Evolutionary conservation across 2,329 filamentous ascomycete genomes (phyloP).

Genomic region (Rhexocercosporidium sp.): DNA sequence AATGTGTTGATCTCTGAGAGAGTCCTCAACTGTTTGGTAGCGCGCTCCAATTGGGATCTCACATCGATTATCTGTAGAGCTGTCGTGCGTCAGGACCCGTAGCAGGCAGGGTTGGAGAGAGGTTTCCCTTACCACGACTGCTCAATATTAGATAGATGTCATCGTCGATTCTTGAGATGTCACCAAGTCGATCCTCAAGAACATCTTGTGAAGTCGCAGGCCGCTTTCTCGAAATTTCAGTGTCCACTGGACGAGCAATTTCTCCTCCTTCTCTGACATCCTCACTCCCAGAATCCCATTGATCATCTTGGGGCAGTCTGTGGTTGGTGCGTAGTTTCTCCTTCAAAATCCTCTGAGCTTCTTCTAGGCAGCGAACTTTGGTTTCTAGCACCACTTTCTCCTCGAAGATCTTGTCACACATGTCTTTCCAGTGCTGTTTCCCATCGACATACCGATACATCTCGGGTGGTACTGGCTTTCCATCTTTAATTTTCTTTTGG

Average conservation of each 20-base stretch:
- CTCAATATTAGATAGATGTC: slow-evolving; percentile 25
- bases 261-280: not conserved
- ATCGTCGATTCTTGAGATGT: slow-evolving; percentile 2
- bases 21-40: slow-evolving; percentile 19
- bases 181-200: slow-evolving; percentile 6
- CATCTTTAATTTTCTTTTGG: slow-evolving; percentile 26
- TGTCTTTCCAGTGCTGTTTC: slow-evolving; percentile 39
- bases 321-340: not conserved
- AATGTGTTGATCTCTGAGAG: slow-evolving; percentile 29
- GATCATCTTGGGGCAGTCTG: not conserved
- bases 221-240: slow-evolving; percentile 17
- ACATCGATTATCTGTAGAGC: slow-evolving; percentile 26
- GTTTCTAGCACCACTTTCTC: slow-evolving; percentile 36
- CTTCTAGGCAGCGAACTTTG: slow-evolving; percentile 29
- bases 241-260: not conserved
- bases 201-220: not conserved
- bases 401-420: slow-evolving; percentile 29
- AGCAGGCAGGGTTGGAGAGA: not conserved
- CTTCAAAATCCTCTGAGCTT: slow-evolving; percentile 20
- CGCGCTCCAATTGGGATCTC: slow-evolving; percentile 9
- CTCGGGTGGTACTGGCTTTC: slow-evolving; percentile 5
- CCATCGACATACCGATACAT: slow-evolving; percentile 36
- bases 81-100: slow-evolving; percentile 17
- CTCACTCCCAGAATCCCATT: not conserved
- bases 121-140: slow-evolving; percentile 20